A percentile compares a stretch with the other conserved stretches of the same genome.
These are phyloP conservation scores for Syzygium grande DNA, from an alignment of 345 rosid genomes.

Conservation along the genomic window DNA sequence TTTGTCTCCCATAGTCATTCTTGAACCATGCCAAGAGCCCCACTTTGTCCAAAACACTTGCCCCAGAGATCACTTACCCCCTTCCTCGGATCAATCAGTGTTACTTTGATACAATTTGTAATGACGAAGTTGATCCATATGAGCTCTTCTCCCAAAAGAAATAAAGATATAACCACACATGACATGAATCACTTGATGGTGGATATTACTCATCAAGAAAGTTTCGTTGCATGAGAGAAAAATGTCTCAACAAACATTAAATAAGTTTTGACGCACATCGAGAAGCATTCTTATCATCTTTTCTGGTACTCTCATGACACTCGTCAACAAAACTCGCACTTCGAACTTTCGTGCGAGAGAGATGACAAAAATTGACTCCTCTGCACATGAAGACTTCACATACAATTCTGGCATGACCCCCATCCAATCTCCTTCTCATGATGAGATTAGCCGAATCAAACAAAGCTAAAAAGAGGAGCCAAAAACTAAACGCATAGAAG, in stretches of 20 bases:
- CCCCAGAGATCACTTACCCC: not conserved
- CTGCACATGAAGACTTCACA: not conserved
- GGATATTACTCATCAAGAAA: not conserved
- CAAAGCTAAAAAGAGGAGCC: not conserved
- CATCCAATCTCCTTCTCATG: not conserved
- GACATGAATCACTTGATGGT: not conserved
- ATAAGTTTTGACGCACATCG: not conserved
- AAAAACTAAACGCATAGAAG: no score
- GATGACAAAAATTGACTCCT: not conserved
- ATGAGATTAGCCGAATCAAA: not conserved
- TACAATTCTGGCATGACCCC: not conserved
- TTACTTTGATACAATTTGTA: not conserved
- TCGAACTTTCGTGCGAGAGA: rapidly evolving
- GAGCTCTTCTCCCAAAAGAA: not conserved
- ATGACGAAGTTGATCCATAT: not conserved
- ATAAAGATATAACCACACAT: not conserved
- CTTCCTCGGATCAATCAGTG: not conserved
- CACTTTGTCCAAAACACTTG: not conserved
- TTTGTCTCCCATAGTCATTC: not conserved
- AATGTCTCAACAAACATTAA: not conserved
- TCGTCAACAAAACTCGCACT: not conserved
- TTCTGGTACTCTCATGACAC: not conserved
- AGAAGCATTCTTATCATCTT: not conserved
- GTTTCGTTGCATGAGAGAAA: not conserved
- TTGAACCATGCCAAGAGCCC: not conserved